Evolutionary conservation across 176 grass and related monocot genomes (phyloP), one percentile per base, ranked within the genome.

Genomic region (Carex parvula): DNA sequence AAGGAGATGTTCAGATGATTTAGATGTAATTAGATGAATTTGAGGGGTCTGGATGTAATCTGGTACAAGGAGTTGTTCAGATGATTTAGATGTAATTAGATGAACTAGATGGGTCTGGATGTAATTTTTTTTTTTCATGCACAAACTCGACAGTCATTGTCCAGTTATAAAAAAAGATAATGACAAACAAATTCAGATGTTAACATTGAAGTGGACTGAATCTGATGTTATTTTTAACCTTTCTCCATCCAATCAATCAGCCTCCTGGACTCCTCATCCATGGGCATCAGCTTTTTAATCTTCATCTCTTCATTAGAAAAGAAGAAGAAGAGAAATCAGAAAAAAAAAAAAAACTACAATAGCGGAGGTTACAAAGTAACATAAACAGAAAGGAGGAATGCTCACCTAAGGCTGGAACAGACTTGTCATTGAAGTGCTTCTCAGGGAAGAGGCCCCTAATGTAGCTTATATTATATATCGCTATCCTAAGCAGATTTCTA

Each of bases 211-310:
- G 68, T 61, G 65, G 68, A 70, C 42, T 57, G 24, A 17, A 41
- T 41, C 33, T 70, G 63, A 68, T 14, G 12, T 35, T 37, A 68
- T 17, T 57, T 56, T 52, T 92, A 50, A 99, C 93, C 93, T 95
- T 95, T 99, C 87, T 99, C 93, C 96, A 99, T 99, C 96, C 96
- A 99, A 81, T 95, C 93, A 30, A 99, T 99, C 79, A 99, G 87
- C 77, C 96, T 90, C 80, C 93, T 88, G 0, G 93, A 95, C 83
- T 95, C 96, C 1, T 84, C 86, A 92, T 98, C 96, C 89, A 98
- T 95, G 26, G 96, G 96, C 96, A 95, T 95, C 83, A 98, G 83
- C 86, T 98, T 95, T 82, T 98, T 98, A 88, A 98, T 98, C 91
- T 95, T 98, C 96, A 98, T 98, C 89, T 95, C 96, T 98, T 70